Evolutionary conservation across 106 monocot species (phyloP), one percentile per base, ranked within the genome.

Genomic region (Allium fistulosum): DNA sequence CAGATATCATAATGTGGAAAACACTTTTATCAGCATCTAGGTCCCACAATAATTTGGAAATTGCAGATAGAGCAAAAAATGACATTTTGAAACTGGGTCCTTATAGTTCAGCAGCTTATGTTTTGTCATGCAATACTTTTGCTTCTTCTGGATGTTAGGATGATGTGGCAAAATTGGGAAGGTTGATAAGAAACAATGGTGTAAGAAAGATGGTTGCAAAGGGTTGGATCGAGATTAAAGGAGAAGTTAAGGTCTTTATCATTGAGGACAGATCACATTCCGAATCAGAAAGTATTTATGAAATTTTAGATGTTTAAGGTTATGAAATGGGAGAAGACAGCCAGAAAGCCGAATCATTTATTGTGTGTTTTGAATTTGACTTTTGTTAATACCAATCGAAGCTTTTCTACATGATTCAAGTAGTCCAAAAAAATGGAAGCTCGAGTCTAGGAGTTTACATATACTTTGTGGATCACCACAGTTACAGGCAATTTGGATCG

Each of bases 1-100:
- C 83, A 48, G 90, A 91, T 79, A 65, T 77, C 55, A 63, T 86
- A 51, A 83, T 79, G 70, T 86, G 81, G 90, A 91, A 91, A 65
- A 76, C 81, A 49, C 58, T 83, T 46, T 71, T 86, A 50, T 72
- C 83, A 66, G 80, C 86, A 65, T 83, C 83, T 63, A 76, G 77
- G 60, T 64, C 66, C 22, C 66, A 81, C 49, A 78, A 79, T 26
- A 75, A 91, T 68, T 26, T 81, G 15, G 81, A 81, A 18, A 84
- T 86, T 62, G 86, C 81, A 51, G 79, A 80, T 80, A 86, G 79
- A 70, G 90, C 80, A 48, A 80, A 80, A 57, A 77, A 81, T 53
- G 28, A 58, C 49, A 74, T 91, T 67, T 48, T 90, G 26, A 72
- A 77, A 60, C 62, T 86, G 7, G 86, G 85, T 69, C 78, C 83